phyloP scores from a whole-genome alignment of 2,329 filamentous ascomycete genomes.

The Albophoma yamanashiensis region DNA sequence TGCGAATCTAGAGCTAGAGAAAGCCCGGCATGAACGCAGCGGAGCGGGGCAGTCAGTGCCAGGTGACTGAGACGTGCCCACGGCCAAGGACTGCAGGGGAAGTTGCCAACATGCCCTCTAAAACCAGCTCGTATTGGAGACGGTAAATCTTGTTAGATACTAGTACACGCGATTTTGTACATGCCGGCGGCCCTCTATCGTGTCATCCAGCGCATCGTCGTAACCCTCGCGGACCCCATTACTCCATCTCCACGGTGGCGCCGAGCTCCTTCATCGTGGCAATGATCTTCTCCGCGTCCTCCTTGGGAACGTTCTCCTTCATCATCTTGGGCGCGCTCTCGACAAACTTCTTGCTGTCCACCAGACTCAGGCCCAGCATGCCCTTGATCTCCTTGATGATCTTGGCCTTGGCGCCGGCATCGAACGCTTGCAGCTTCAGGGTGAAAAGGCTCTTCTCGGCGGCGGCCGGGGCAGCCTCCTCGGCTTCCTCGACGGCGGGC shows the following conservation, averaged over 20 bases:
- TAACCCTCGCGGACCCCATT: slow-evolving; percentile 21
- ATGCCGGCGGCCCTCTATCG: slow-evolving; percentile 23
- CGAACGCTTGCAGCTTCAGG: slow-evolving; percentile 85
- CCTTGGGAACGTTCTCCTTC: slow-evolving; percentile 98
- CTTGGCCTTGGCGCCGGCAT: slow-evolving; percentile 87
- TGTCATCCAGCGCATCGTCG: slow-evolving; percentile 12
- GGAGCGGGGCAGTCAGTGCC: not conserved
- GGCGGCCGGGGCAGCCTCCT: slow-evolving; percentile 77
- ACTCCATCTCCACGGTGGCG: slow-evolving; percentile 86
- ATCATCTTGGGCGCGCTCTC: slow-evolving; percentile 96
- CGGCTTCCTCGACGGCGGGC: slow-evolving; percentile 65
- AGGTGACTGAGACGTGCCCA: not conserved
- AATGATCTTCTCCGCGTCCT: slow-evolving; percentile 98
- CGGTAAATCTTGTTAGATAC: slow-evolving; percentile 13
- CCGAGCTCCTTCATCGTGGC: slow-evolving; percentile 89
- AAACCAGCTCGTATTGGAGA: not conserved
- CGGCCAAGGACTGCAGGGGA: not conserved
- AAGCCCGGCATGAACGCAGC: not conserved
- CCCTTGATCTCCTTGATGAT: slow-evolving; percentile 99
- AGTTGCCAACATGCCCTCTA: not conserved
- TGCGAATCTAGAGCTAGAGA: not conserved
- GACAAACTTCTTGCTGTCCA: slow-evolving; percentile 99
- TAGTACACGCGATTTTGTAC: slow-evolving; percentile 29
- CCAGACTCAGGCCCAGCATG: slow-evolving; percentile 86
- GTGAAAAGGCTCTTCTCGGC: slow-evolving; percentile 98